Conservation (phyloP, 768 basidiomycete species). For the Xerocomus spinulosus region DNA sequence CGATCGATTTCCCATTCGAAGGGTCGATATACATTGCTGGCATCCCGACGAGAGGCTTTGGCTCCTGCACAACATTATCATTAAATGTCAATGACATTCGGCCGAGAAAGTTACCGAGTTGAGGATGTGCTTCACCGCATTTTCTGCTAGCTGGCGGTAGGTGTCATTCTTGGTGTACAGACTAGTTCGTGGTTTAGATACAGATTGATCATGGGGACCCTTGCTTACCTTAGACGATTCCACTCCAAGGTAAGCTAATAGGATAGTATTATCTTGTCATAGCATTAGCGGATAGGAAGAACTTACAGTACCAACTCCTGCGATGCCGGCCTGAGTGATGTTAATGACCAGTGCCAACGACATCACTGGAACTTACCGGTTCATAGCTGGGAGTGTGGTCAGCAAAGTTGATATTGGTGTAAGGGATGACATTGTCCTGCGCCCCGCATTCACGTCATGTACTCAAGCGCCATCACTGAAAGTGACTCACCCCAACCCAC, state of each 20-base stretch:
- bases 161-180: constrained; percentile 57
- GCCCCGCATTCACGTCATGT: background rate
- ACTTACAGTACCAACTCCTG: constrained; percentile 42
- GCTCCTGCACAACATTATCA: constrained; percentile 5
- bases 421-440: constrained; percentile 39
- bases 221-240: constrained; percentile 40
- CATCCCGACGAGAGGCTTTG: constrained; percentile 39
- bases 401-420: constrained; percentile 35
- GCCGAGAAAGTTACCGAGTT: constrained; percentile 29
- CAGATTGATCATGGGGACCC: background rate
- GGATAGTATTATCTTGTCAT: background rate
- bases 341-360: background rate
- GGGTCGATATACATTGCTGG: constrained; percentile 59
- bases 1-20: constrained; percentile 43
- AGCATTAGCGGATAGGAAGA: background rate
- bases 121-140: constrained; percentile 51
- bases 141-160: constrained; percentile 49
- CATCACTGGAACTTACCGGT: constrained; percentile 24
- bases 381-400: constrained; percentile 27
- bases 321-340: constrained; percentile 41
- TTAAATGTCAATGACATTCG: background rate
- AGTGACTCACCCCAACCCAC: constrained; percentile 49
- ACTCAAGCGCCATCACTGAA: background rate
- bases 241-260: constrained; percentile 56
- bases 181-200: constrained; percentile 6